Base-by-base conservation (phyloP, 140 eudicot genomes). In the Stevia rebaudiana region DNA sequence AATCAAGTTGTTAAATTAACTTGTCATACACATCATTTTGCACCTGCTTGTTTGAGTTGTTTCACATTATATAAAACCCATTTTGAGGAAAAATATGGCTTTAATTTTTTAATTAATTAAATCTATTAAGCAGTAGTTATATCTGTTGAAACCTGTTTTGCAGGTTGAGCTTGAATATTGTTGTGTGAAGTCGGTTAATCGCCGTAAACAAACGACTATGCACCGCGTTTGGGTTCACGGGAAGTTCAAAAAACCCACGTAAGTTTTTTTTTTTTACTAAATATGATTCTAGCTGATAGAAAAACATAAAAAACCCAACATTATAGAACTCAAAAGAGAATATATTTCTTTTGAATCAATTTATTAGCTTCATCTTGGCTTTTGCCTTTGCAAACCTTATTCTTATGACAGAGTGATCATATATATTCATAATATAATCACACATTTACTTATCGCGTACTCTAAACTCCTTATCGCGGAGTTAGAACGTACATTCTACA, bases 91-190 rank as follows among this genome's bases (percentile, higher is more conserved):
- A 46, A 28, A 16, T 17, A 25, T 54, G 61, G 1, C 28, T 53
- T 65, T 8, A 21, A 19, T 50, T 6, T 50, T 11, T 50, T 21
- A 50, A 22, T 6, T 50, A 19, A 50, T 21, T 30, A 6, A 12
- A 28, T 12, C 40, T 39, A 25, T 1, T 25, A 40, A 22, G 21
- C 11, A 25, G 63, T 75, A 54, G 55, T 66, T 35, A 24, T 49
- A 47, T 46, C 8, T 13, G 36, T 43, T 23, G 2, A 39, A 30
- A 36, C 52, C 6, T 36, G n/a, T 37, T 69, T 62, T 77, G 74
- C 79, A 91, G 96, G 75, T 79, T 53, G 98, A 91, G 80, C 98
- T 91, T 69, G 96, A 84, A 63, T 91, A 91, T 72, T 91, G 98
- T 68, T 87, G 98, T 57, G 81, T 91, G 49, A 84, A 81, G 65